Conservation (phyloP, 2,329 filamentous ascomycete genomes). For the Colletotrichum spaethianum region DNA sequence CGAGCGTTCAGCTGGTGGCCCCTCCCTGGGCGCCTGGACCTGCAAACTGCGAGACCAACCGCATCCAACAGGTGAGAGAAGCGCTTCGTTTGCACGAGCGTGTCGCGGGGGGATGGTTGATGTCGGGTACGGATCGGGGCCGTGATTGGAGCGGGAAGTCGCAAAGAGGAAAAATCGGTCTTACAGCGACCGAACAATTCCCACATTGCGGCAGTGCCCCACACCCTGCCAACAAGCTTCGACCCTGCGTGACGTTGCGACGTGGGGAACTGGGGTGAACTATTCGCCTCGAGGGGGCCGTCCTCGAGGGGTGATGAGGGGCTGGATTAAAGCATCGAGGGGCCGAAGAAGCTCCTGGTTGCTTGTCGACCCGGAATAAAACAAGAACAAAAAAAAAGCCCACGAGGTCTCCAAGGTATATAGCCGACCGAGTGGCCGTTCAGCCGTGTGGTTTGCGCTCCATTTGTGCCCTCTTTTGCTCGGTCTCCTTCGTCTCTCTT, state of each 20-base stretch:
- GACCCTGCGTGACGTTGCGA: constrained; percentile 43
- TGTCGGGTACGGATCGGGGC: constrained; percentile 36
- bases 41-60: constrained; percentile 22
- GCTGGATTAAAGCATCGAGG: constrained; percentile 28
- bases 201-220: constrained; percentile 36
- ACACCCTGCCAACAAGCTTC: constrained; percentile 42
- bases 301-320: constrained; percentile 29
- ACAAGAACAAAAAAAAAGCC: constrained; percentile 5
- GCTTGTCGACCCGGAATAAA: constrained; percentile 12
- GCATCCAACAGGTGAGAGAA: constrained; percentile 16
- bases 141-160: constrained; percentile 41
- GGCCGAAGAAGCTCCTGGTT: constrained; percentile 15
- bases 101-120: constrained; percentile 25
- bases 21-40: constrained; percentile 36
- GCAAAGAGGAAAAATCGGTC: constrained; percentile 40
- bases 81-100: constrained; percentile 3
- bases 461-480: constrained; percentile 1
- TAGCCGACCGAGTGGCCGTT: constrained; percentile 21
- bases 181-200: constrained; percentile 43
- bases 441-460: constrained; percentile 11
- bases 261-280: constrained; percentile 40
- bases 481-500: constrained; percentile 16
- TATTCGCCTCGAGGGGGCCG: constrained; percentile 31
- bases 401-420: constrained; percentile 24
- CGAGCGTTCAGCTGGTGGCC: constrained; percentile 18